Conservation (phyloP, 495 filamentous ascomycete genomes). For the Mytilinidion resinicola region DNA sequence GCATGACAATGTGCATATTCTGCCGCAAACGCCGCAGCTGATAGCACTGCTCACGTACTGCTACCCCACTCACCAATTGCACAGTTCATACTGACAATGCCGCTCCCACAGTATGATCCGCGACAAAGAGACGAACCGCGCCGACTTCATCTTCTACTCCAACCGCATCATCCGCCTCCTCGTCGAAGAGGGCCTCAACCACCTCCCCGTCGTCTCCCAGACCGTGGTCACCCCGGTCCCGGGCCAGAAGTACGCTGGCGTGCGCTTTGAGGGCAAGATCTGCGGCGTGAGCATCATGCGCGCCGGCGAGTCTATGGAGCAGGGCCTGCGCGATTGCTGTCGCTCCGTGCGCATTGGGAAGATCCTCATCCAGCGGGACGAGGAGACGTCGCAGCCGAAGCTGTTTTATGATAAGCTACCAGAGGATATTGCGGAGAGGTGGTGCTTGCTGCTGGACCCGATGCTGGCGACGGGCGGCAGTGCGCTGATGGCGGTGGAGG, state of each 20-base stretch:
- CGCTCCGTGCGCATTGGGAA: conserved; percentile 94
- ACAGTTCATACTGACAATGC: neutral
- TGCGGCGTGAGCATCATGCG: conserved; percentile 98
- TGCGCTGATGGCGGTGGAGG: conserved; percentile 92
- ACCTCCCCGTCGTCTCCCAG: conserved; percentile 84
- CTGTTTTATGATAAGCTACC: conserved; percentile 97
- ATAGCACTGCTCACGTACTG: conserved; percentile 89
- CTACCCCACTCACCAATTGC: too few relatives aligned
- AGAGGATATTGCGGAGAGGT: conserved; percentile 82
- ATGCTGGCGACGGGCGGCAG: conserved; percentile 99
- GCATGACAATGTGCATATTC: conserved; percentile 80
- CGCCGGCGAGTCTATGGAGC: conserved; percentile 97
- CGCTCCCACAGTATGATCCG: conserved; percentile 71
- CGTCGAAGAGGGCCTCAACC: conserved; percentile 95
- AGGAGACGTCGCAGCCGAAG: conserved; percentile 85
- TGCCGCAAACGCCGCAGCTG: conserved; percentile 91
- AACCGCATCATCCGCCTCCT: conserved; percentile 98
- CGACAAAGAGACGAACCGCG: conserved; percentile 77
- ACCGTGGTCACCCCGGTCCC: conserved; percentile 78
- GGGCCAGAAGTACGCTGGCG: conserved; percentile 78
- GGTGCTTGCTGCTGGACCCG: conserved; percentile 92
- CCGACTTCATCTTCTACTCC: conserved; percentile 98
- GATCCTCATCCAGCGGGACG: conserved; percentile 94
- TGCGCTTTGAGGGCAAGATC: conserved; percentile 95
- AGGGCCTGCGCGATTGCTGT: conserved; percentile 92